phyloP scores from a whole-genome alignment of 179 eudicot genomes.

The Corrigiola litoralis region DNA sequence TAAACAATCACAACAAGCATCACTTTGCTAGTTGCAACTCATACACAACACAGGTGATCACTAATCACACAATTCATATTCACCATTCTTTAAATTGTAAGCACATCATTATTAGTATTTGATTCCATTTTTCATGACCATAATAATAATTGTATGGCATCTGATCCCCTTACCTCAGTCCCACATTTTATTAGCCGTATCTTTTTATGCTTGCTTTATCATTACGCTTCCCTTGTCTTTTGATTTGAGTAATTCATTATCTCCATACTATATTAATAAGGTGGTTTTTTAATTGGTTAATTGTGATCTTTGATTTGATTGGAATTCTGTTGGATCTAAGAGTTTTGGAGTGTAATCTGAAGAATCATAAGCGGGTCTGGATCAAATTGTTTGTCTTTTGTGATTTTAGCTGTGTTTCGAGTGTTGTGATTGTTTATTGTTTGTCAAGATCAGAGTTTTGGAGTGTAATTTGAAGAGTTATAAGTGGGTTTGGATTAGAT shows the following conservation, averaged over 20 bases:
- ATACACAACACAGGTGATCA: too few species aligned
- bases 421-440: too few species aligned
- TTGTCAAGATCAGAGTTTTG: too few species aligned
- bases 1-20: too few species aligned
- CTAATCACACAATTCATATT: neutral
- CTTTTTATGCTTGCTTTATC: neutral
- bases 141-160: conserved; percentile 15
- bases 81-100: neutral
- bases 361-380: too few species aligned
- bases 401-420: neutral
- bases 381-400: neutral
- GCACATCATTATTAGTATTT: neutral
- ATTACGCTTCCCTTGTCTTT: neutral
- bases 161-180: conserved; percentile 12
- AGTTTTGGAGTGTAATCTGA: too few species aligned
- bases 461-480: too few species aligned
- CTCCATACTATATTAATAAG: neutral
- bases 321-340: neutral
- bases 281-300: neutral
- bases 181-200: neutral
- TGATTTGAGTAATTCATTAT: neutral
- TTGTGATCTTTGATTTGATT: neutral
- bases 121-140: conserved; percentile 19
- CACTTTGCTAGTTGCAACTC: neutral
- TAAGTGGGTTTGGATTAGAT: too few species aligned